Evolutionary conservation across 208 protist genomes (phyloP).

Genomic region (Crithidia sp.): DNA sequence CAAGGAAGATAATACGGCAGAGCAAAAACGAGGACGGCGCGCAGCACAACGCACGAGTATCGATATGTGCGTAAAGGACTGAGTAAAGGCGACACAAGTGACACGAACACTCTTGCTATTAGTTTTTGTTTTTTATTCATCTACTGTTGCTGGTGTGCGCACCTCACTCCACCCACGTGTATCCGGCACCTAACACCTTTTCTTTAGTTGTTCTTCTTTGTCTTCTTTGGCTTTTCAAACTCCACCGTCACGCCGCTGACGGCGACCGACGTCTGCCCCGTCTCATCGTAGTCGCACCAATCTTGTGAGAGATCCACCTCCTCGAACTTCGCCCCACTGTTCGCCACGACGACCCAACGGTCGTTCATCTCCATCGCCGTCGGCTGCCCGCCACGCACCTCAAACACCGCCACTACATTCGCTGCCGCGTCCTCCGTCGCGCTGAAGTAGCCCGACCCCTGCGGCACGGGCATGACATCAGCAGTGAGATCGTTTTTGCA

Average conservation of each 20-base stretch:
- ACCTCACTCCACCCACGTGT: no score
- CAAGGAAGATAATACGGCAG: no score
- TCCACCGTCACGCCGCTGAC: slow-evolving; percentile 42
- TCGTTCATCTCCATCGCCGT: slow-evolving; percentile 64
- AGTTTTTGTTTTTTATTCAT: no score
- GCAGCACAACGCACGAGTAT: no score
- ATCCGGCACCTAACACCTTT: no score
- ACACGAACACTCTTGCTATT: no score
- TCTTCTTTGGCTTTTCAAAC: slow-evolving; percentile 58
- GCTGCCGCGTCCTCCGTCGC: slow-evolving; percentile 12
- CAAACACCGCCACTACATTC: slow-evolving; percentile 44
- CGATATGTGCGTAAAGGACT: no score
- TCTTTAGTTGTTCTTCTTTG: background rate
- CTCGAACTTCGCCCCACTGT: slow-evolving; percentile 39
- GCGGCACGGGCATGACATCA: slow-evolving; percentile 34
- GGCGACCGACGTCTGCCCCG: slow-evolving; percentile 29
- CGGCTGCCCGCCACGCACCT: slow-evolving; percentile 74
- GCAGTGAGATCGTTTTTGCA: slow-evolving; percentile 56
- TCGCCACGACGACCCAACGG: slow-evolving; percentile 56
- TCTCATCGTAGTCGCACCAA: slow-evolving; percentile 83
- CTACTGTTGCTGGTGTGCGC: no score
- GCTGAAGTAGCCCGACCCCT: slow-evolving; percentile 19
- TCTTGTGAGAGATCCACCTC: slow-evolving; percentile 65
- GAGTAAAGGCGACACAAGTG: no score
- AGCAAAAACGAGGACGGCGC: no score